Evolutionary conservation across 371 early-diverging fungal species (phyloP), one percentile per base, ranked within the genome.

Genomic region (Mucor irregularis): DNA sequence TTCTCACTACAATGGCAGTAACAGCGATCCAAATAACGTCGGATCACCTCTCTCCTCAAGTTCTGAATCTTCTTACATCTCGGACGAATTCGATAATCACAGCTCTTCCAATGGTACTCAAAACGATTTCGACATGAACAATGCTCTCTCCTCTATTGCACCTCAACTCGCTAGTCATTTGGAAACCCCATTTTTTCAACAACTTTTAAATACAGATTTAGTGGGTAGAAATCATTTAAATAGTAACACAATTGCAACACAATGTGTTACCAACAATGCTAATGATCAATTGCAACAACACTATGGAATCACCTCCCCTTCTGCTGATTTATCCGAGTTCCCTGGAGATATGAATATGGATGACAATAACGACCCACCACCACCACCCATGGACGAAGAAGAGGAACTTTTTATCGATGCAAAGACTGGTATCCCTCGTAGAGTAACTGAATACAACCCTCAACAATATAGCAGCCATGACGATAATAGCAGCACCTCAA

Each of bases 151-250:
- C 22, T 37, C 61, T 0, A 62, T 71, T 47, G 71, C 68, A n/a
- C 71, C 71, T 16, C 64, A 67, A 29, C 35, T 71, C 10, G 71
- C 71, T 31, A 66, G 30, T 34, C 71, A 71, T 56, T 64, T 71
- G 9, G 64, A 71, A 25, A 60, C 58, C 14, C 53, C 71, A 1
- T 71, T 71, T 40, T 61, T 71, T 37, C 71, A 71, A 34, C 58
- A 63, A 22, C 37, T 71, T 4, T 29, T 71, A 6, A 57, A 53
- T 17, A 62, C 71, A 11, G 62, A 67, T 47, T 49, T 67, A 19
- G 55, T 63, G 10, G 52, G 52, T 52, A 3, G 9, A 7, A 39
- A 42, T 14, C 28, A n/a, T 49, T 42, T 42, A 14, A 39, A 39
- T 19, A 19, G 19, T n/a, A n/a, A n/a, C n/a, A n/a, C n/a, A n/a